Evolutionary conservation across 108 stramenopile genomes (phyloP), one percentile per base, ranked within the genome.

Genomic region (Conticribra weissflogii): DNA sequence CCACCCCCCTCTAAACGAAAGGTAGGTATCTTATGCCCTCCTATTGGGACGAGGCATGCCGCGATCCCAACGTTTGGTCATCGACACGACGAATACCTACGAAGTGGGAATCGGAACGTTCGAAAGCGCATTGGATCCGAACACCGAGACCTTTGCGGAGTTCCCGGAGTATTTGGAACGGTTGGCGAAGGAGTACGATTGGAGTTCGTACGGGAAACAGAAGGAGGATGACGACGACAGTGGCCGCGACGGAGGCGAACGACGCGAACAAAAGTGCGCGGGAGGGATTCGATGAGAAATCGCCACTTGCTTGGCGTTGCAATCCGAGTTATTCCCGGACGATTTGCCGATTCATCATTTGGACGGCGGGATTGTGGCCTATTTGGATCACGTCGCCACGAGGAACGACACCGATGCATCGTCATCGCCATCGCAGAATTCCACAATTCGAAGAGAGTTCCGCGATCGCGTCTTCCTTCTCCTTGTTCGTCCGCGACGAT

Each of bases 261-360:
- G 15, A 45, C 44, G 1, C 23, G 30, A 53, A 41, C 29, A 66
- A 68, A 16, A 55, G 16, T 98, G 97, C 72, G 93, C 93, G 0
- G 97, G 97, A 14, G 97, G 97, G 1, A 96, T 98, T 59, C 92
- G 97, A 18, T 98, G 97, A 60, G 97, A 96, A 83, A 93, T 89
- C 81, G 94, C 96, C 17, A 92, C 91, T 0, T 84, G 87, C 8
- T 86, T 72, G 23, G 71, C 76, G 29, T 50, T 76, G 18, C 58
- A 66, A 48, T 68, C 68, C 12, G 44, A 71, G 2, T 36, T 78
- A 3, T 65, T 67, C 24, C 81, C 80, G 36, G 22, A 54, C n/a
- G 68, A 86, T 32, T 51, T 87, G 47, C 86, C 88, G 4, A 84
- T 94, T 9, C 90, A 86, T 68, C 94, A 95, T 75, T 81, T 96